Evolutionary conservation across 305 asterid species (phyloP).

Genomic region (Fraxinus nigra): DNA sequence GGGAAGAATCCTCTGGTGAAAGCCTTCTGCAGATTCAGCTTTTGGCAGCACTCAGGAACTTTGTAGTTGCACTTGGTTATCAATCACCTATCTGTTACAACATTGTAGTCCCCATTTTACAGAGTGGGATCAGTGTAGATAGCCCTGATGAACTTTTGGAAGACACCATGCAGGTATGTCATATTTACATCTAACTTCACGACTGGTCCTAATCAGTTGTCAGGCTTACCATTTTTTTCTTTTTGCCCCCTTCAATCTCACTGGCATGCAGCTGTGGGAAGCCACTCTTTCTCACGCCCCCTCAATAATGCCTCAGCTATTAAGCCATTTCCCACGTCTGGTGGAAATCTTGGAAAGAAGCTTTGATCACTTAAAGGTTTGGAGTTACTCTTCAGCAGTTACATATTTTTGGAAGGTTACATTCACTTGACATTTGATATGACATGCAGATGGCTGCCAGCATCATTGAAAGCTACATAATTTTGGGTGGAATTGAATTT

Average conservation of each 20-base stretch:
- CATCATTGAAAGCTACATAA: conserved; percentile 80
- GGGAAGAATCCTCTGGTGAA: conserved; percentile 96
- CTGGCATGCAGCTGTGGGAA: conserved; percentile 86
- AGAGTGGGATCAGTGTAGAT: conserved; percentile 52
- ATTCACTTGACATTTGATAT: conserved; percentile 27
- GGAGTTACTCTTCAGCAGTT: conserved; percentile 9
- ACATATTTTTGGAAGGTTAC: conserved; percentile 19
- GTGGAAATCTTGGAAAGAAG: conserved; percentile 82
- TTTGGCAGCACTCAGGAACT: conserved; percentile 85
- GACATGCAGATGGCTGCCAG: conserved; percentile 70
- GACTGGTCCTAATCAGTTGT: conserved; percentile 11
- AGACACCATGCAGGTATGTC: conserved; percentile 86
- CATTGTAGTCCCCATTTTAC: conserved; percentile 83
- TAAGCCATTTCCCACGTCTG: conserved; percentile 79
- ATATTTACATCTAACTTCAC: neutral
- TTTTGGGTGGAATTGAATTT: conserved; percentile 82
- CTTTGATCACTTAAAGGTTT: conserved; percentile 83
- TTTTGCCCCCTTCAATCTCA: conserved; percentile 13
- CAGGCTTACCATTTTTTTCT: conserved; percentile 11
- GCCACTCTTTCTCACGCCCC: conserved; percentile 87
- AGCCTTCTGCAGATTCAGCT: conserved; percentile 99
- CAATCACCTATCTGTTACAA: conserved; percentile 80
- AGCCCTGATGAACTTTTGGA: conserved; percentile 97
- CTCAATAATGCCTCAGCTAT: conserved; percentile 73
- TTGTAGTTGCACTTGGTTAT: conserved; percentile 81